Base-by-base conservation (phyloP, 495 filamentous ascomycete genomes). In the Talaromyces stipitatus region DNA sequence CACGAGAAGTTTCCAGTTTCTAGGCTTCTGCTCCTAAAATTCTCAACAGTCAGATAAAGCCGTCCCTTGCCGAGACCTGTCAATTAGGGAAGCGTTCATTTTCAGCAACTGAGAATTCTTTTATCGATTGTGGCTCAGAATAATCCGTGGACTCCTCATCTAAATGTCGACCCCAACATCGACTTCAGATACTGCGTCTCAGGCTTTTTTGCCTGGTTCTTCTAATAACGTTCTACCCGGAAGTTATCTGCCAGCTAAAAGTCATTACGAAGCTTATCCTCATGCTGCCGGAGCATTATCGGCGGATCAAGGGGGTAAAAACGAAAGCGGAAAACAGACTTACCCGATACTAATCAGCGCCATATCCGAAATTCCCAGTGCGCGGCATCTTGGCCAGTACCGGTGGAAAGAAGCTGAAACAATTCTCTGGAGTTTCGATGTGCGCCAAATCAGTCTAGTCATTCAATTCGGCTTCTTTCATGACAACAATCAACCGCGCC, bases 381-480 rank as follows among this genome's bases (percentile, higher is more conserved):
- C 71, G 53, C 62, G 50, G 16, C 46, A 64, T 3, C 20, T 61
- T 0, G 75, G 70, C 47, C 54, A 30, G 22, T 67, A 66, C 38
- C 75, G 71, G 70, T 77, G 74, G 74, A 72, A 75, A 53, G 74
- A 77, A 43, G 71, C 72, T 0, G 65, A 62, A 0, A 68, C 72
- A 0, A 60, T 73, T 4, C 64, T 77, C 23, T 77, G 72, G 72
- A 69, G 70, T 3, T 77, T 75, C 27, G 71, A 77, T 27, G 61
- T 70, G 16, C 62, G 66, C 2, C 67, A 73, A 26, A 69, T 77
- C 47, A 66, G 68, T 18, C 66, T 66, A 29, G 66, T 71, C 1
- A 75, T 75, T 30, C 71, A 69, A 14, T 77, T 65, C 46, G 65
- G 68, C 11, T 66, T 77, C 1, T 75, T 71, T 52, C 60, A 53